Evolutionary conservation across 2,329 filamentous ascomycete genomes (phyloP), one percentile per base, ranked within the genome.

Genomic region (Neopestalotiopsis clavispora): DNA sequence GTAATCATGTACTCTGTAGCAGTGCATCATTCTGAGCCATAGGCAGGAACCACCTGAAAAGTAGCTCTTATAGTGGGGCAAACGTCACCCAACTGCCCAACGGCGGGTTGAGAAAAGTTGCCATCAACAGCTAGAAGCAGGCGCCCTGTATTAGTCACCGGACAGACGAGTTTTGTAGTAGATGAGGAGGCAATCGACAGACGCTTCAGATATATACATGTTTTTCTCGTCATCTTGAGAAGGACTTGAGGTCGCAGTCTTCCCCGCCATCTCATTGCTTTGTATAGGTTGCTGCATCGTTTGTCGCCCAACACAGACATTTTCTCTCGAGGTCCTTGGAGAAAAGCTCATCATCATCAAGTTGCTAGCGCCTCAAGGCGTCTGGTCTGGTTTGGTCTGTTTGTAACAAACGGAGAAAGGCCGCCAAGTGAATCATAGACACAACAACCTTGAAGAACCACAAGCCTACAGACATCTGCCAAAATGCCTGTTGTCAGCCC

Each of bases 401-500:
- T 52, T 52, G 45, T 17, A 23, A 20, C 45, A 7, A 49, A 49
- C 45, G 6, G 6, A 52, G 45, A 7, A 52, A 52, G n/a, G 14
- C 6, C 45, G 45, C 45, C 14, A 9, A 7, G 45, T 20, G 17
- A 20, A 52, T 20, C n/a, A n/a, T 52, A 52, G n/a, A 4, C n/a
- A 52, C 45, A 14, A 52, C 4, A 52, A 14, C n/a, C 45, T n/a
- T 17, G 17, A 14, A n/a, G 9, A n/a, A 5, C 23, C 45, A 52
- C 20, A 3, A 20, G 28, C 20, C 30, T 20, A n/a, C 45, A 20
- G n/a, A 52, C 45, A 52, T 52, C 20, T 28, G 23, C 69, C 81
- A 87, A 77, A 69, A 99, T 99, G 96, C 95, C 96, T 73, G 91
- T 98, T 73, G 94, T 99, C 74, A 92, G 90, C 72, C 90, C 95